Base-by-base conservation (phyloP, 371 early-diverging fungal genomes). In the Syncephalastrum racemosum region DNA sequence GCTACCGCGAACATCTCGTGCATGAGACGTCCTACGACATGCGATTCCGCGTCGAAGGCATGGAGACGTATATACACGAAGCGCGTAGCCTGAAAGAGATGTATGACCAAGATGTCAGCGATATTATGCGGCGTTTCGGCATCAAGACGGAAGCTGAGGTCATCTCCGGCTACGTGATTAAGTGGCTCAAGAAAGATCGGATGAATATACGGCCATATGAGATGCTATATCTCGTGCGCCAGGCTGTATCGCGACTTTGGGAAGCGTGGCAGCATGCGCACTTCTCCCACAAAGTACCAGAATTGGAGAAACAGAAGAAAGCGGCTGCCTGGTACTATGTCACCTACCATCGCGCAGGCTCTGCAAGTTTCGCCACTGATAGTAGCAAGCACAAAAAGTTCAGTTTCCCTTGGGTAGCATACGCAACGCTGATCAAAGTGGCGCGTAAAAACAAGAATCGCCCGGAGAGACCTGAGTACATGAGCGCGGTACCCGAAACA, bases 321-420 rank as follows among this genome's bases (percentile, higher is more conserved):
- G 90, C 86, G 5, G 81, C 82, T 7, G 87, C 90, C 0, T 88
- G 85, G 87, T 90, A 90, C 53, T 84, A 82, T 31, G 85, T 82
- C 8, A 80, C 85, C 0, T 90, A 90, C 57, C 75, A 84, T 50
- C 65, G 59, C 1, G 46, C 53, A 6, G 75, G 71, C 41, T 53
- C 46, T 14, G 27, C 39, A n/a, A 18, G 13, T 2, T 20, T 24
- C 36, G 19, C 19, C 0, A 56, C 60, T 0, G 12, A 62, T 3
- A 57, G 68, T 43, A 63, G 66, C 2, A 53, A 42, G 3, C 68
- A 67, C 27, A 31, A 40, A 15, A 44, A 52, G n/a, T 63, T 85
- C 22, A 80, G 85, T 20, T 90, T 90, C 53, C 81, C 83, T 14
- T 90, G 90, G 90, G 49, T 81, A 12, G 68, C 83, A 31, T 31